Evolutionary conservation across 2,329 filamentous ascomycete genomes (phyloP).

Genomic region (Helotiales sp.): DNA sequence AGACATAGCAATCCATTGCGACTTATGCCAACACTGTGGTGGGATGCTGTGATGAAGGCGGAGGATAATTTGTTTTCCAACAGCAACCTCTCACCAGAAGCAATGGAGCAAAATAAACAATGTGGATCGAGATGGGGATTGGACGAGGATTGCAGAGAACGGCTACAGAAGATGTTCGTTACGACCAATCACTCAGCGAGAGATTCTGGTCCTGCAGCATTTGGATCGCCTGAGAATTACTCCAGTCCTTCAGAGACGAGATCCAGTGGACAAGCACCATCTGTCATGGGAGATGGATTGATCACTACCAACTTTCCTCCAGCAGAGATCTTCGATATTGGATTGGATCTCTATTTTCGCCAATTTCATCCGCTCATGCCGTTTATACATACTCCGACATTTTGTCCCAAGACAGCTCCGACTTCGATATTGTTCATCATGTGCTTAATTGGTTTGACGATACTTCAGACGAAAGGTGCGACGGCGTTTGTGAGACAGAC

Average conservation of each 20-base stretch:
- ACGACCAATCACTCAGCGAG: conserved; percentile 24
- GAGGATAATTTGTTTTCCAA: conserved; percentile 42
- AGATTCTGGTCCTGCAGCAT: conserved; percentile 14
- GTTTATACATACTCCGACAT: conserved; percentile 54
- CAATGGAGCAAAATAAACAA: conserved; percentile 24
- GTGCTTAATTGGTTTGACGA: conserved; percentile 52
- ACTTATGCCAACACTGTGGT: conserved; percentile 43
- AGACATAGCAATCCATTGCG: conserved; percentile 39
- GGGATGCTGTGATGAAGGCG: conserved; percentile 37
- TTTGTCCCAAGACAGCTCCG: conserved; percentile 48
- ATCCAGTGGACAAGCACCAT: conserved; percentile 28
- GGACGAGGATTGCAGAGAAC: conserved; percentile 42
- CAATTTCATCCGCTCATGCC: conserved; percentile 53
- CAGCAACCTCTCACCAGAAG: conserved; percentile 23
- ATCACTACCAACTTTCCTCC: conserved; percentile 43
- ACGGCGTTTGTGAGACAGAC: conserved; percentile 43
- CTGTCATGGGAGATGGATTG: conserved; percentile 27
- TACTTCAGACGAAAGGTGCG: conserved; percentile 51
- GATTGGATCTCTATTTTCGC: conserved; percentile 53
- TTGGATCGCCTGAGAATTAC: conserved; percentile 18
- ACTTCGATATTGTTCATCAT: conserved; percentile 49
- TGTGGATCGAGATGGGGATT: conserved; percentile 38
- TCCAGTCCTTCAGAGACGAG: conserved; percentile 29
- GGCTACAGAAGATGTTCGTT: conserved; percentile 40
- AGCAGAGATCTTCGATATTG: conserved; percentile 53